A percentile compares a stretch with the other conserved stretches of the same genome.
These are phyloP conservation scores for Fusarium abutilonis DNA, from an alignment of 2,329 filamentous ascomycete species.

Conservation along the genomic window DNA sequence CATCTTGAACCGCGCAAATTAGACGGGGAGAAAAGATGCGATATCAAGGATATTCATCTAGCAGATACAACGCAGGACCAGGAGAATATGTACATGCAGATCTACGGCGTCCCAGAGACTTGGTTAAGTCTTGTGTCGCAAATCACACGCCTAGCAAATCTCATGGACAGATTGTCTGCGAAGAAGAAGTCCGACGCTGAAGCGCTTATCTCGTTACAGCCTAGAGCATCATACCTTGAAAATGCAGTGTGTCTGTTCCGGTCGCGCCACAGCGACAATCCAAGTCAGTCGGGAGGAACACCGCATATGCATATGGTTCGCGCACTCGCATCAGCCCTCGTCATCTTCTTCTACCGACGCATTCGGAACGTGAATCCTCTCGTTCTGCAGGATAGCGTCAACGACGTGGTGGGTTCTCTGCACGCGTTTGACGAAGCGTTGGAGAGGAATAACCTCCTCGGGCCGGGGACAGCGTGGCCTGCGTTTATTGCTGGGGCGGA, in stretches of 20 bases:
- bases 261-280: slow-evolving; percentile 16
- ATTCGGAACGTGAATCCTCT: slow-evolving; percentile 39
- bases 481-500: slow-evolving; percentile 37
- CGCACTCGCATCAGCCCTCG: slow-evolving; percentile 29
- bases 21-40: slow-evolving; percentile 10
- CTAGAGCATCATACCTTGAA: slow-evolving; percentile 29
- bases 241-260: slow-evolving; percentile 38
- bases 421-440: slow-evolving; percentile 36
- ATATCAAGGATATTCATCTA: slow-evolving; percentile 38
- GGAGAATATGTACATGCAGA: slow-evolving; percentile 42
- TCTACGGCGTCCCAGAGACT: slow-evolving; percentile 39
- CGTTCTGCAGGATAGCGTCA: slow-evolving; percentile 33
- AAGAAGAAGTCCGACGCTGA: slow-evolving; percentile 23
- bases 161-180: slow-evolving; percentile 26
- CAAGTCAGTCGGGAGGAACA: slow-evolving; percentile 18
- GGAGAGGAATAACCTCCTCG: slow-evolving; percentile 28
- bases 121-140: slow-evolving; percentile 40
- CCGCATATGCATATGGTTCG: slow-evolving; percentile 40
- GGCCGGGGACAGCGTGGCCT: slow-evolving; percentile 38
- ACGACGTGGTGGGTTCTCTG: slow-evolving; percentile 29
- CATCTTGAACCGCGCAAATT: slow-evolving; percentile 36
- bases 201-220: slow-evolving; percentile 25
- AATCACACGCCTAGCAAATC: slow-evolving; percentile 35
- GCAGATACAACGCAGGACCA: slow-evolving; percentile 28
- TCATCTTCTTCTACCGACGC: slow-evolving; percentile 38